These are phyloP conservation scores for Melampsora americana DNA, from an alignment of 1,284 basidiomycete species.

Conservation along the genomic window DNA sequence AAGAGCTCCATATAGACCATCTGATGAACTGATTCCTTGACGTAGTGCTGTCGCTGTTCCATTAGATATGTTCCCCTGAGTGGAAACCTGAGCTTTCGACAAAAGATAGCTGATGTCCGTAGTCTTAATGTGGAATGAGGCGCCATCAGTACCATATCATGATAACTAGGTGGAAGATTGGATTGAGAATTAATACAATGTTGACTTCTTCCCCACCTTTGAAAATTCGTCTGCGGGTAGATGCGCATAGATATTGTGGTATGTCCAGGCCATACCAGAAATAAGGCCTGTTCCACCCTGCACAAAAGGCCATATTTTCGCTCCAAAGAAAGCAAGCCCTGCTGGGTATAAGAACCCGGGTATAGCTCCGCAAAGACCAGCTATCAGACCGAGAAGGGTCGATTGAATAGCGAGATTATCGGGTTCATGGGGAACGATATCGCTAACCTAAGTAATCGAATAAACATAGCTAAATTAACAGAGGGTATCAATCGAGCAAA, in stretches of 20 bases:
- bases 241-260: conserved; percentile 3
- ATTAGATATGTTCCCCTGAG: conserved; percentile 25
- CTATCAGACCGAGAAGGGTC: conserved; percentile 29
- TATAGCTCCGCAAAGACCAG: conserved; percentile 35
- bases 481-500: neutral
- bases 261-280: neutral
- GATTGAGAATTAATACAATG: neutral
- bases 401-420: conserved; percentile 5
- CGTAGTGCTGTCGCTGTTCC: neutral
- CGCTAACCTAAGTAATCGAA: conserved; percentile 14
- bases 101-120: conserved; percentile 30
- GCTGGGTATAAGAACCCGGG: conserved; percentile 32
- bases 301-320: conserved; percentile 10
- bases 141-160: neutral
- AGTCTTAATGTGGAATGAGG: neutral
- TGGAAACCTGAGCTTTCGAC: conserved; percentile 27
- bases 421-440: conserved; percentile 29
- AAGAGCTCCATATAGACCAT: conserved; percentile 32
- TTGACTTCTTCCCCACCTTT: neutral
- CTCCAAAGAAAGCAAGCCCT: conserved; percentile 22
- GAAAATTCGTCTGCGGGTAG: conserved; percentile 9
- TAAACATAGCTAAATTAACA: neutral
- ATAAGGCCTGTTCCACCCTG: conserved; percentile 14
- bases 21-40: conserved; percentile 25
- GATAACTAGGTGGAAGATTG: neutral